These are phyloP conservation scores for Lasiosphaeris hirsuta DNA, from an alignment of 495 filamentous ascomycete species.

Conservation along the genomic window DNA sequence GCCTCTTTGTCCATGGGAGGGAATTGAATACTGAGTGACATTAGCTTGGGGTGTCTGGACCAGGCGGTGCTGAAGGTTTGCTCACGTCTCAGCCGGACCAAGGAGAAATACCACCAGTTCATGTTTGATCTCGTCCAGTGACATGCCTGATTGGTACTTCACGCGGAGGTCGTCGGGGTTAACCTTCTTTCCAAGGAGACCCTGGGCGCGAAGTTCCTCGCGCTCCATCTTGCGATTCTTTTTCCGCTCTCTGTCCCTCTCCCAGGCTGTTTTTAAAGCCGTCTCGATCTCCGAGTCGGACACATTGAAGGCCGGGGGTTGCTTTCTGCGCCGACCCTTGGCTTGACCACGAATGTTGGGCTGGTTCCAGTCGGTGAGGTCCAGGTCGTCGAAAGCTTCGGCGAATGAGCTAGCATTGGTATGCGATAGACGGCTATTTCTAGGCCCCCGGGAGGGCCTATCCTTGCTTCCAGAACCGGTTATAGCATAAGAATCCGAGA, in stretches of 20 bases:
- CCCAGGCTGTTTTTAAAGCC: slow-evolving; percentile 59
- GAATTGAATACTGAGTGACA: slow-evolving; percentile 58
- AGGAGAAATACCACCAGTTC: slow-evolving; percentile 72
- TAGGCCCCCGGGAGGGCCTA: too few relatives aligned
- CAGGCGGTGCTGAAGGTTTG: not conserved
- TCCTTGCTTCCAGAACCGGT: slow-evolving; percentile 1
- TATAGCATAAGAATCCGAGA: slow-evolving; percentile 21
- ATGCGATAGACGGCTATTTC: not conserved
- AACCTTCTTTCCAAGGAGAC: slow-evolving; percentile 66
- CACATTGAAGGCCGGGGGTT: slow-evolving; percentile 49
- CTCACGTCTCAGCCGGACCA: slow-evolving; percentile 61
- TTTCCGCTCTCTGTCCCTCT: slow-evolving; percentile 80
- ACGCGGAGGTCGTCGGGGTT: slow-evolving; percentile 62
- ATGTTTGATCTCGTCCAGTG: slow-evolving; percentile 61
- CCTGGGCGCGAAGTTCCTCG: slow-evolving; percentile 71
- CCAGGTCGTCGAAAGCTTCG: slow-evolving; percentile 73
- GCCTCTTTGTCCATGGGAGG: slow-evolving; percentile 79
- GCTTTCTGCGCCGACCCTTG: slow-evolving; percentile 54
- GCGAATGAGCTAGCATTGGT: slow-evolving; percentile 60
- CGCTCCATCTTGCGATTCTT: slow-evolving; percentile 72
- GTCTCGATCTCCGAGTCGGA: slow-evolving; percentile 74
- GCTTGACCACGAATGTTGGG: slow-evolving; percentile 52
- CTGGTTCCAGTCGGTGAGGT: slow-evolving; percentile 79
- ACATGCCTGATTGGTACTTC: slow-evolving; percentile 73
- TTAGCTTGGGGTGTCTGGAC: slow-evolving; percentile 18